phyloP scores from a whole-genome alignment of 768 basidiomycete genomes.

The Coprinellus micaceus region DNA sequence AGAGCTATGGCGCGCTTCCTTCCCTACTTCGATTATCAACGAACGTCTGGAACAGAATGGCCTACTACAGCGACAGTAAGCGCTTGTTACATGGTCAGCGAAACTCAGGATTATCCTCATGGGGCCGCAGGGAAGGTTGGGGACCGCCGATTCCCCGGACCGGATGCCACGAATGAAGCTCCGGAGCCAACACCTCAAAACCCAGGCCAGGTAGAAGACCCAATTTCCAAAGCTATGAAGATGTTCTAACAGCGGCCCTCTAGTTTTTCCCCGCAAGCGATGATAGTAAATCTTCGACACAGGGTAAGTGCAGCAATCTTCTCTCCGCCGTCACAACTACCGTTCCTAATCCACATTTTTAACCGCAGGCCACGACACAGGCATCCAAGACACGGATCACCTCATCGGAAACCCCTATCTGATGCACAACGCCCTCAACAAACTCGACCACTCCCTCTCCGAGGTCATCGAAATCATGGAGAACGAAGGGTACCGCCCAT shows the following conservation, averaged over 20 bases:
- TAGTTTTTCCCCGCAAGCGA: conserved; percentile 51
- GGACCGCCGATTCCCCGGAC: conserved; percentile 42
- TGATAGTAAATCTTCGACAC: conserved; percentile 22
- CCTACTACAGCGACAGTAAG: conserved; percentile 10
- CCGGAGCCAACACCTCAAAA: conserved; percentile 46
- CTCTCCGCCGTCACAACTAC: too few relatives aligned
- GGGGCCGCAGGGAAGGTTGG: neutral
- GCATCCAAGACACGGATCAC: conserved; percentile 15
- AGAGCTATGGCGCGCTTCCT: too few relatives aligned
- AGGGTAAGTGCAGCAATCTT: conserved; percentile 20
- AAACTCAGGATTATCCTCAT: neutral
- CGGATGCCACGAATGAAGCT: conserved; percentile 29
- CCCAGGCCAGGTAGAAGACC: conserved; percentile 36
- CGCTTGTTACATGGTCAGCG: neutral
- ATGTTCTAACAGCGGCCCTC: too few relatives aligned
- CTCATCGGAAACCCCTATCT: conserved; percentile 46
- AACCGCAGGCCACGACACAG: neutral
- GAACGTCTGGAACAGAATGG: too few relatives aligned
- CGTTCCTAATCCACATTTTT: neutral
- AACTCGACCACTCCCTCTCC: conserved; percentile 40
- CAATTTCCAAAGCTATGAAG: too few relatives aligned
- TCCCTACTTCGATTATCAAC: too few relatives aligned
- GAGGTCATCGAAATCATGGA: conserved; percentile 43
- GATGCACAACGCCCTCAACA: conserved; percentile 38
- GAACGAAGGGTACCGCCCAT: conserved; percentile 24